A percentile compares a stretch with the other conserved stretches of the same genome.
These are phyloP conservation scores for Nemania sp. DNA, from an alignment of 2,329 filamentous ascomycete genomes.

Conservation along the genomic window DNA sequence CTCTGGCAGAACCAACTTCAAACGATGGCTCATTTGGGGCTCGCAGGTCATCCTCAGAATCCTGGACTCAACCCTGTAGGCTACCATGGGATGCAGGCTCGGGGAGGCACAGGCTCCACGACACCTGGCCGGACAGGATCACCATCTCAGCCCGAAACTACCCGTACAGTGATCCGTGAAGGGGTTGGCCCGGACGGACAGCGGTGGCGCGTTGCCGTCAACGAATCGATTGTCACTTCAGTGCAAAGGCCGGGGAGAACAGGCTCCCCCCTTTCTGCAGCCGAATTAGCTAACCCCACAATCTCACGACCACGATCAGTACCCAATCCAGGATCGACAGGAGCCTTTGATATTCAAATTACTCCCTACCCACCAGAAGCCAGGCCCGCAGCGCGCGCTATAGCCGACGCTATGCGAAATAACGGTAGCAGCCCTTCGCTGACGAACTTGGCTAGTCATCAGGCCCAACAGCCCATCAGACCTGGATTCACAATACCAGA, in stretches of 20 bases:
- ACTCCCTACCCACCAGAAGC: conserved; percentile 53
- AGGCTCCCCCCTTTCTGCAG: conserved; percentile 32
- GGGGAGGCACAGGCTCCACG: conserved; percentile 35
- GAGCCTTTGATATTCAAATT: conserved; percentile 51
- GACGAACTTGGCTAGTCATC: conserved; percentile 41
- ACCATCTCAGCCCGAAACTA: conserved; percentile 42
- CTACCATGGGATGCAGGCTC: conserved; percentile 48
- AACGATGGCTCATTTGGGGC: conserved; percentile 22
- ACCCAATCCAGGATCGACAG: conserved; percentile 42
- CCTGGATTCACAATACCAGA: conserved; percentile 51
- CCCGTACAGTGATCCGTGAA: conserved; percentile 53
- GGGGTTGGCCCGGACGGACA: conserved; percentile 55
- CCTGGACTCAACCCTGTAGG: conserved; percentile 45
- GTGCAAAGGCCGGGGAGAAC: conserved; percentile 29
- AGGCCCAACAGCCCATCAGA: conserved; percentile 44
- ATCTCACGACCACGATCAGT: conserved; percentile 33
- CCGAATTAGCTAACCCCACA: conserved; percentile 25
- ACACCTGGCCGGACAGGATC: conserved; percentile 38
- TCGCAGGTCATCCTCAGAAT: conserved; percentile 49
- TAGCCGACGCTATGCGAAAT: conserved; percentile 56
- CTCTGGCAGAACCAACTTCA: conserved; percentile 21
- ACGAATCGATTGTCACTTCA: conserved; percentile 45
- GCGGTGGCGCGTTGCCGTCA: conserved; percentile 57
- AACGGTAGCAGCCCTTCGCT: conserved; percentile 54
- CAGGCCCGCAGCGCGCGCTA: conserved; percentile 47